Conservation (phyloP, 2,329 filamentous ascomycete species). For the Aspergillus flavus region DNA sequence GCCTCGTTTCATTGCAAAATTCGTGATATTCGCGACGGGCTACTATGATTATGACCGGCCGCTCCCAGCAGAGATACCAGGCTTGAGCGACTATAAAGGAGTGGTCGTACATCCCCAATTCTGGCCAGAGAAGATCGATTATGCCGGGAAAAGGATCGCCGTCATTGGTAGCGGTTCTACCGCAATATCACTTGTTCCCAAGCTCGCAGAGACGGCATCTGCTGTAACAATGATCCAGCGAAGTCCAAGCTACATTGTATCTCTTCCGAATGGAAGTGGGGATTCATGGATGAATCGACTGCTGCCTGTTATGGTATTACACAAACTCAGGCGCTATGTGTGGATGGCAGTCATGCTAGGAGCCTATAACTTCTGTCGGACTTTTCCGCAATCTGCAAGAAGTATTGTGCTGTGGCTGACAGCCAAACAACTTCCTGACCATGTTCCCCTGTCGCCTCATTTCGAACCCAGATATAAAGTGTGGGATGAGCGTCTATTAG, state of each 20-base stretch:
- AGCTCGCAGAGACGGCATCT: background rate
- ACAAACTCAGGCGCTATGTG: background rate
- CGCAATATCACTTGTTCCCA: background rate
- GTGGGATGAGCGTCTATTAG: conserved; percentile 72
- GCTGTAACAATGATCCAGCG: background rate
- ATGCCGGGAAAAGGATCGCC: background rate
- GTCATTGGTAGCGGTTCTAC: background rate
- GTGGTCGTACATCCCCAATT: background rate
- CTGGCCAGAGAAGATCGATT: background rate
- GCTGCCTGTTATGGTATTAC: background rate
- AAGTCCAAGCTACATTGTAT: background rate
- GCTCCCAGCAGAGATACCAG: no score
- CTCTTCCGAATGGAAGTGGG: background rate
- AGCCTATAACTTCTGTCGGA: background rate
- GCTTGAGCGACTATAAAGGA: no score
- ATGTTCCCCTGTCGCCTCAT: conserved; percentile 42
- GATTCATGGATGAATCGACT: background rate
- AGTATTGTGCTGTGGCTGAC: background rate
- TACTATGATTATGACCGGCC: no score
- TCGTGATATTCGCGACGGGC: no score
- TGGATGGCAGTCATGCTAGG: background rate
- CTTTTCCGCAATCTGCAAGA: background rate
- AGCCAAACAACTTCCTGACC: background rate
- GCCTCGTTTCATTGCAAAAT: no score
- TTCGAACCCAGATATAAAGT: conserved; percentile 65